These are phyloP conservation scores for Euphorbia tirucalli DNA, from an alignment of 345 rosid genomes.

Conservation along the genomic window DNA sequence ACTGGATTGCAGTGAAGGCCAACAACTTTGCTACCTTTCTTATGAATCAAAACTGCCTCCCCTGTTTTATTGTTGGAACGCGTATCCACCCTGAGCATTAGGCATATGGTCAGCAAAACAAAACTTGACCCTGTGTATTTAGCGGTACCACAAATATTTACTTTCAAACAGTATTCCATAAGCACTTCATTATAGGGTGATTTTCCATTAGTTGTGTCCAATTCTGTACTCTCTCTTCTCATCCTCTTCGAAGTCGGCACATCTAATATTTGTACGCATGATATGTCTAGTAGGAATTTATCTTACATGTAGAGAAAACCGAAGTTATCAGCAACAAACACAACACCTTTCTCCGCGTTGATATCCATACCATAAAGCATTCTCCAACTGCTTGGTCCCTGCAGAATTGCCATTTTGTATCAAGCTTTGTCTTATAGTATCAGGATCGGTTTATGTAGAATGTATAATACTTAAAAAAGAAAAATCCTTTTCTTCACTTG, in stretches of 20 bases:
- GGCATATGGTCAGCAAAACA: not conserved
- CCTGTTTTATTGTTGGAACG: constrained; percentile 60
- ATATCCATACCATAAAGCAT: constrained; percentile 96
- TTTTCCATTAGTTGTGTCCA: too few species aligned
- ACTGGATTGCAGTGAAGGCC: constrained; percentile 94
- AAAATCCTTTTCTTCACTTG: not conserved
- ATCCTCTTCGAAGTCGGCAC: too few species aligned
- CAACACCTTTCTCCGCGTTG: constrained; percentile 71
- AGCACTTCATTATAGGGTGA: not conserved
- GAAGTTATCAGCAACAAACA: constrained; percentile 78
- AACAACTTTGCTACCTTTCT: constrained; percentile 88
- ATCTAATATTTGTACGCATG: not conserved
- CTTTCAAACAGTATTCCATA: not conserved
- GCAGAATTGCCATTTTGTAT: not conserved
- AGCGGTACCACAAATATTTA: not conserved
- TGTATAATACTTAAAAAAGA: not conserved
- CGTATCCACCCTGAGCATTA: constrained; percentile 59
- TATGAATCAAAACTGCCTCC: constrained; percentile 73
- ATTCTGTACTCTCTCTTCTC: too few species aligned
- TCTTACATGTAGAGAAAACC: constrained; percentile 82
- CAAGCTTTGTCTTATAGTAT: not conserved
- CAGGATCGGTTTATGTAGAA: constrained; percentile 4
- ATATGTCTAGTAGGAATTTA: not conserved
- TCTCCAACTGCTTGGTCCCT: constrained; percentile 83
- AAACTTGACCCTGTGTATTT: not conserved